phyloP scores from a whole-genome alignment of 2,329 filamentous ascomycete genomes.

The Mariannaea sp. region DNA sequence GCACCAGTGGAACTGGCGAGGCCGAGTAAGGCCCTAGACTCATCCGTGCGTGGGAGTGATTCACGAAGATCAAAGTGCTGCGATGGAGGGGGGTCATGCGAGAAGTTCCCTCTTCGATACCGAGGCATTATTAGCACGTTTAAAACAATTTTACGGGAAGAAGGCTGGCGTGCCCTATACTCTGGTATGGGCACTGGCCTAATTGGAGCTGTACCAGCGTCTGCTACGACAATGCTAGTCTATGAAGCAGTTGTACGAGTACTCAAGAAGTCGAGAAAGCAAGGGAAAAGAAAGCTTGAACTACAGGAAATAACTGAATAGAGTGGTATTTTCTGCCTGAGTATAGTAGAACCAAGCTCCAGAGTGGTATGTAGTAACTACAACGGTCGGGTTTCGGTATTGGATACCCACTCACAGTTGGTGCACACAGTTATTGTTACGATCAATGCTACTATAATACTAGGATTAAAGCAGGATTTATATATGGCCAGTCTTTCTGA shows the following conservation, averaged over 20 bases:
- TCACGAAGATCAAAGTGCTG: background rate
- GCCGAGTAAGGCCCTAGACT: background rate
- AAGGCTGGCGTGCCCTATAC: background rate
- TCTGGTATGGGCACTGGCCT: background rate
- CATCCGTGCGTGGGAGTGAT: constrained; percentile 1
- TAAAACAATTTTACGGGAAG: background rate
- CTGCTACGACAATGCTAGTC: constrained; percentile 1
- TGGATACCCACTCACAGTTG: no score
- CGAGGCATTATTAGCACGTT: background rate
- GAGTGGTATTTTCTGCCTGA: no score
- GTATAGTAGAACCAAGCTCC: no score
- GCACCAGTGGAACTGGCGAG: background rate
- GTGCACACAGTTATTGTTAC: no score
- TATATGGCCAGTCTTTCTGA: no score
- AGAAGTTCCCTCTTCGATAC: background rate
- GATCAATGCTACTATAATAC: no score
- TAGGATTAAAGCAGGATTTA: no score
- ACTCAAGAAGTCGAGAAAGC: background rate
- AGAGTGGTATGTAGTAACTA: no score
- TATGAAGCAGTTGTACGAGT: constrained; percentile 1
- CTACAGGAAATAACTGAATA: background rate
- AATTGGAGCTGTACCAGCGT: background rate
- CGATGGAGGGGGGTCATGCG: background rate
- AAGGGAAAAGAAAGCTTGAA: background rate
- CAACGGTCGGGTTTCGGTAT: no score